phyloP scores from a whole-genome alignment of 139 green algal species.

The Auxenochlorella pyrenoidosa region DNA sequence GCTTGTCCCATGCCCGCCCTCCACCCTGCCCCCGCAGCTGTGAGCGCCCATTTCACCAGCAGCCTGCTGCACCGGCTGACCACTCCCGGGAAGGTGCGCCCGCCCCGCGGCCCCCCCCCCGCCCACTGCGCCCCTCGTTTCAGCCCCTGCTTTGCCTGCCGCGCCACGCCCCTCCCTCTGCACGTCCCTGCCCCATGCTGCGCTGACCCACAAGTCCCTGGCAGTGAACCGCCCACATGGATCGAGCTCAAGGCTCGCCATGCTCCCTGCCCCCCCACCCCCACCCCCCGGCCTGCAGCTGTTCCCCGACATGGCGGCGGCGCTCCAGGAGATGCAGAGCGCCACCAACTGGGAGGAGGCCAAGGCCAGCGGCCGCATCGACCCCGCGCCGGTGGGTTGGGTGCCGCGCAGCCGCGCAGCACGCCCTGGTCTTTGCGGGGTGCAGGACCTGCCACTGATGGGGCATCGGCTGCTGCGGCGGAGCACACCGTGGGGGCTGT shows the following conservation, averaged over 20 bases:
- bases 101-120: not conserved
- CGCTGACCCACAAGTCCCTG: too few relatives aligned
- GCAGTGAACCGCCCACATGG: too few relatives aligned
- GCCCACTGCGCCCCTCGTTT: not conserved
- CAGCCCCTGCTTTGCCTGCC: not conserved
- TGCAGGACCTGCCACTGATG: too few relatives aligned
- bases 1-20: too few relatives aligned
- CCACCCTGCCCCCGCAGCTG: not conserved
- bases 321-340: conserved; percentile 65
- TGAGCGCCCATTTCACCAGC: conserved; percentile 40
- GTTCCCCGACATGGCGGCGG: conserved; percentile 53
- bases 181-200: not conserved
- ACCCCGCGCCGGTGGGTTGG: conserved; percentile 47
- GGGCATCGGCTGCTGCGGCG: too few relatives aligned
- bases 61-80: conserved; percentile 34
- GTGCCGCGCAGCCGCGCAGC: too few relatives aligned
- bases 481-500: too few relatives aligned
- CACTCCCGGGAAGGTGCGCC: conserved; percentile 38
- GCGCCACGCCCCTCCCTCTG: not conserved
- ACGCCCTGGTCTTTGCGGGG: too few relatives aligned
- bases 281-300: not conserved
- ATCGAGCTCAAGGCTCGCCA: too few relatives aligned
- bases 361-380: conserved; percentile 73
- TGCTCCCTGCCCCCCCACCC: too few relatives aligned
- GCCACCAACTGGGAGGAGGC: conserved; percentile 89